Conservation (phyloP, 1,284 basidiomycete genomes). For the Ceratobasidium sp. region DNA sequence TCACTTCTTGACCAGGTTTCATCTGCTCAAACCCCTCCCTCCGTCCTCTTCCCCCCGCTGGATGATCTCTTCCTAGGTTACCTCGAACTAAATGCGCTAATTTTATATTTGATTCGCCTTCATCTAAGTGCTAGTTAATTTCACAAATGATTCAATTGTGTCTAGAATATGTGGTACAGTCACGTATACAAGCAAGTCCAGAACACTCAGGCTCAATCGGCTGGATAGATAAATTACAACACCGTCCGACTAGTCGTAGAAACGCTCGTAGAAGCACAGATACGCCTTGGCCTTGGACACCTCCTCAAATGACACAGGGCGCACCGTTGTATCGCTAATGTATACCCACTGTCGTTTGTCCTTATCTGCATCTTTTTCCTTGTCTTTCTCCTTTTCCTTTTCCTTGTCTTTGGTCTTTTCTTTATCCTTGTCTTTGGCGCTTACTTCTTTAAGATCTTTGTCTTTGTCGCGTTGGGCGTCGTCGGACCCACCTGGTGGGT, state of each 20-base stretch:
- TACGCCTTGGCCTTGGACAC: conserved; percentile 92
- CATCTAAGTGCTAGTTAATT: too few relatives aligned
- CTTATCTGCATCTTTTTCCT: conserved; percentile 43
- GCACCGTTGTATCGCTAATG: conserved; percentile 85
- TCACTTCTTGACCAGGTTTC: too few relatives aligned
- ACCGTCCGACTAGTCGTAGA: conserved; percentile 50
- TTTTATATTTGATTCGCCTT: too few relatives aligned
- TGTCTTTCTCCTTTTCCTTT: conserved; percentile 50
- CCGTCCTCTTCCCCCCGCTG: too few relatives aligned
- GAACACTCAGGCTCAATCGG: background rate
- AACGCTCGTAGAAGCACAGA: conserved; percentile 86
- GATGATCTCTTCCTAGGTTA: too few relatives aligned
- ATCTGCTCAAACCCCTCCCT: too few relatives aligned
- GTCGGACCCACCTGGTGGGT: conserved; percentile 15
- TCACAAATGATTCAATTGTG: too few relatives aligned
- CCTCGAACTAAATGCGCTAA: too few relatives aligned
- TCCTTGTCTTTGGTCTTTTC: conserved; percentile 1
- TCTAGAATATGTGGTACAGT: too few relatives aligned
- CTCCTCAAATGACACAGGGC: conserved; percentile 83
- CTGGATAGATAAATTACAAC: conserved; percentile 22
- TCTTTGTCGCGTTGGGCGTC: background rate
- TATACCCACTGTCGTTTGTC: conserved; percentile 83
- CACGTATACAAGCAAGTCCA: conserved; percentile 2
- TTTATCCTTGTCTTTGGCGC: conserved; percentile 38
- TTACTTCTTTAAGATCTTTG: conserved; percentile 45